phyloP scores from a whole-genome alignment of 345 rosid genomes.

The thale cress (Arabidopsis thaliana) region TAIR10.1 NC_003070.9:7464501-7465000 shows the following conservation, averaged over 20 bases:
- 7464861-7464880: constrained; percentile 41
- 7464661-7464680: constrained; percentile 82
- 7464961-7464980: constrained; percentile 79
- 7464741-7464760: constrained; percentile 15
- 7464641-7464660: constrained; percentile 65
- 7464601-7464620: constrained; percentile 30
- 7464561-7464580: constrained; percentile 56
- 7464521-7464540: constrained; percentile 57
- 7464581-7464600: constrained; percentile 48
- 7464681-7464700: constrained; percentile 51
- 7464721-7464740: constrained; percentile 32
- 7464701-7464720: constrained; percentile 40
- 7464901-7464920: constrained; percentile 31
- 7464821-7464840: constrained; percentile 81
- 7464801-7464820: constrained; percentile 57
- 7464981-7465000: constrained; percentile 84
- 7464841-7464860: constrained; percentile 51
- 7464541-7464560: constrained; percentile 62
- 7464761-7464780: constrained; percentile 43
- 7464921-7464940: constrained; percentile 45
- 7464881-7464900: constrained; percentile 31
- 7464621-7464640: constrained; percentile 67
- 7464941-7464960: constrained; percentile 97
- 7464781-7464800: constrained; percentile 41
- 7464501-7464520: constrained; percentile 71